phyloP scores from a whole-genome alignment of 257 asterid species.

The Perilla frutescens region DNA sequence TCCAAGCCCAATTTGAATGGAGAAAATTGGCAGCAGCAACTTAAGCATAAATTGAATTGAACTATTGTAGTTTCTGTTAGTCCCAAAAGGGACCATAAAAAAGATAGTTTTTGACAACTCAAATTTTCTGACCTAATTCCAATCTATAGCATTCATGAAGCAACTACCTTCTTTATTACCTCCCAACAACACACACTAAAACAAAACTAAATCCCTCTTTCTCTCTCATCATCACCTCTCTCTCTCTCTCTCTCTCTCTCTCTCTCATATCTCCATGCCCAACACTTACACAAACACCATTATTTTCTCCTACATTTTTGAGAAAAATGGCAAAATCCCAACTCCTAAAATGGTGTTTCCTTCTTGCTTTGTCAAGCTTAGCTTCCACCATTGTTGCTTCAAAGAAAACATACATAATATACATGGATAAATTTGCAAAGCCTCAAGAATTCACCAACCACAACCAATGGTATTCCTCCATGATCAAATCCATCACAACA shows the following conservation, averaged over 20 bases:
- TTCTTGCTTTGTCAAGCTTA: conserved; percentile 40
- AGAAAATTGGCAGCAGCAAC: neutral
- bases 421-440: conserved; percentile 72
- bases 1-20: neutral
- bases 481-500: conserved; percentile 53
- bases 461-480: conserved; percentile 69
- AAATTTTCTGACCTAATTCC: conserved; percentile 28
- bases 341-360: conserved; percentile 41
- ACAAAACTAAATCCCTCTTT: conserved; percentile 7
- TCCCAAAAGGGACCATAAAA: conserved; percentile 7
- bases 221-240: too few relatives aligned
- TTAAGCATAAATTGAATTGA: neutral
- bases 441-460: conserved; percentile 73
- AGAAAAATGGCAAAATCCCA: conserved; percentile 41
- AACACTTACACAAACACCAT: neutral
- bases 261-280: conserved; percentile 20
- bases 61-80: neutral
- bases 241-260: neutral
- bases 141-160: conserved; percentile 49
- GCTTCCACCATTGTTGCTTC: conserved; percentile 30
- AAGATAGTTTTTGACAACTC: neutral
- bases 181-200: conserved; percentile 40
- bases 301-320: too few relatives aligned
- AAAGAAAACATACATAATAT: conserved; percentile 67
- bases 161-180: conserved; percentile 74